Evolutionary conservation across 257 asterid species (phyloP).

Genomic region (Dorcoceras hygrometricum): DNA sequence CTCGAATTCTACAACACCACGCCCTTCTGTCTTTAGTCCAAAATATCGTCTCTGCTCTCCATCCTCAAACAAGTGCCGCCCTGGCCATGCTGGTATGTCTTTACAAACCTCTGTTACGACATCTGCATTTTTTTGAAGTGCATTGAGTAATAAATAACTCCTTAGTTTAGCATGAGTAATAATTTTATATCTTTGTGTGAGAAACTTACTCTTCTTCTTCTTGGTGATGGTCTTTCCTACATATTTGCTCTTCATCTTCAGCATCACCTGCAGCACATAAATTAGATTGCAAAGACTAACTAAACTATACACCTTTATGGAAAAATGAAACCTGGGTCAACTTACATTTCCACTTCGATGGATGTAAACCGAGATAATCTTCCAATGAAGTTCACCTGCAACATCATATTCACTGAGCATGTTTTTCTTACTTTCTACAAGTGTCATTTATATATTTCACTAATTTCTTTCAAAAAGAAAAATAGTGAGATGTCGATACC

Average conservation of each 20-base stretch:
- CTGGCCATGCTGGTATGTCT: constrained; percentile 96
- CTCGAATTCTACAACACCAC: constrained; percentile 36
- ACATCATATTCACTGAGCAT: not conserved
- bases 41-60: constrained; percentile 89
- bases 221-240: constrained; percentile 83
- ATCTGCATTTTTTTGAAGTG: constrained; percentile 38
- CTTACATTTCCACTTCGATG: constrained; percentile 84
- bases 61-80: constrained; percentile 86
- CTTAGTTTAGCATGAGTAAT: not conserved
- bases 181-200: not conserved
- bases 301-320: not conserved
- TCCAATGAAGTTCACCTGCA: constrained; percentile 97
- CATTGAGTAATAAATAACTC: not conserved
- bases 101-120: constrained; percentile 74
- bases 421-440: not conserved
- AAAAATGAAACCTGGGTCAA: not conserved
- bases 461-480: not conserved
- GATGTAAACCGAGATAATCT: constrained; percentile 86
- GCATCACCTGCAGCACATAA: constrained; percentile 61
- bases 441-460: not conserved
- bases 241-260: constrained; percentile 98
- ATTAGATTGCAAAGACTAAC: not conserved
- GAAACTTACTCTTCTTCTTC: constrained; percentile 74
- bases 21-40: constrained; percentile 74
- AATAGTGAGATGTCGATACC: constrained; percentile 32